phyloP scores from a whole-genome alignment of 345 rosid genomes.

The Brassica napus region DNA sequence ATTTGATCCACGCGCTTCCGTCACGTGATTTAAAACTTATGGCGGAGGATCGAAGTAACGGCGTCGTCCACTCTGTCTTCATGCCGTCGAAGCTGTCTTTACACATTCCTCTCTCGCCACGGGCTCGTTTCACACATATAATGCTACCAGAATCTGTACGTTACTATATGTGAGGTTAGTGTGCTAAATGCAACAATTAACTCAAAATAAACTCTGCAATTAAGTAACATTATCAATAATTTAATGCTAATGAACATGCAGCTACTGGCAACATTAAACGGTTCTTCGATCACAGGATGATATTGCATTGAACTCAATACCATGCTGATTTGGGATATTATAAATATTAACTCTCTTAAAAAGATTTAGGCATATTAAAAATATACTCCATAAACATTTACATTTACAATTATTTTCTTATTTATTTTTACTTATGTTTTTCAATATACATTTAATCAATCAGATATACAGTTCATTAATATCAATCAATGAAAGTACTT shows the following conservation, averaged over 20 bases:
- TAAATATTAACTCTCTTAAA: background rate
- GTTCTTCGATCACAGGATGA: constrained; percentile 6
- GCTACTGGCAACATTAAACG: background rate
- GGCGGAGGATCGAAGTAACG: constrained; percentile 14
- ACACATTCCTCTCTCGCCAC: constrained; percentile 18
- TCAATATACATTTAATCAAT: too few relatives aligned
- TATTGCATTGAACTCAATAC: background rate
- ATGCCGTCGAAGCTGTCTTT: constrained; percentile 34
- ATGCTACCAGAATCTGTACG: background rate
- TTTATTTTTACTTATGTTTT: too few relatives aligned
- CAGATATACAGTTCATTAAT: too few relatives aligned
- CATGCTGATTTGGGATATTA: background rate
- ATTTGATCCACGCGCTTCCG: constrained; percentile 23
- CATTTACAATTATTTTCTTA: too few relatives aligned
- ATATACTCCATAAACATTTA: too few relatives aligned
- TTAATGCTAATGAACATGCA: constrained; percentile 7
- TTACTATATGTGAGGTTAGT: constrained; percentile 19
- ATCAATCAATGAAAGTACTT: too few relatives aligned
- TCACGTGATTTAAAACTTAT: constrained; percentile 18
- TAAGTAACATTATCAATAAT: background rate
- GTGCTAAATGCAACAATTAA: constrained; percentile 27
- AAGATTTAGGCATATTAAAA: too few relatives aligned
- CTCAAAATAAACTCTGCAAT: background rate
- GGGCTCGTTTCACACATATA: constrained; percentile 22
- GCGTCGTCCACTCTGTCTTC: constrained; percentile 27